phyloP scores from a whole-genome alignment of 2,329 filamentous ascomycete genomes.

The Penicillium sp. region DNA sequence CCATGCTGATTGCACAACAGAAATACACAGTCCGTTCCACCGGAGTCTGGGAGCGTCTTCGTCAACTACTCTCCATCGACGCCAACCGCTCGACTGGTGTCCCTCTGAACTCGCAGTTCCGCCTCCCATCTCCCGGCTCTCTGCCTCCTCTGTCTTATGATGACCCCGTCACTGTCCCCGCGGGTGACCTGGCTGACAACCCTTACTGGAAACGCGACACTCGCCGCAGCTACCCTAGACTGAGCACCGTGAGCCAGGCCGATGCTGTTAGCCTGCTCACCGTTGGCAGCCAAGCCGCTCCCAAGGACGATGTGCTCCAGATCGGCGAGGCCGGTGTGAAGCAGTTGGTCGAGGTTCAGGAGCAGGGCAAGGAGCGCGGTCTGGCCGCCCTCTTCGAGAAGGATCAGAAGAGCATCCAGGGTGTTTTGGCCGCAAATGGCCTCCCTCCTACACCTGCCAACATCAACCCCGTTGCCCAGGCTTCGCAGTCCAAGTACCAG shows the following conservation, averaged over 20 bases:
- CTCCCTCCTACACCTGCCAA: conserved; percentile 85
- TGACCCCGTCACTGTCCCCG: conserved; percentile 82
- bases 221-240: conserved; percentile 78
- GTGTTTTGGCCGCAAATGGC: conserved; percentile 73
- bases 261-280: conserved; percentile 84
- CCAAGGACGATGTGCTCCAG: conserved; percentile 75
- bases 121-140: conserved; percentile 78
- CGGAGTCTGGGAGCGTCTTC: conserved; percentile 85
- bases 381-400: conserved; percentile 75
- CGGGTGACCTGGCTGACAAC: conserved; percentile 86
- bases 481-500: conserved; percentile 60
- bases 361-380: conserved; percentile 72
- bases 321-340: conserved; percentile 73
- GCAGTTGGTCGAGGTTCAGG: conserved; percentile 74
- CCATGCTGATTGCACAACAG: conserved; percentile 54
- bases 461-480: conserved; percentile 51
- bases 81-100: conserved; percentile 87
- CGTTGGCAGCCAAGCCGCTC: conserved; percentile 78
- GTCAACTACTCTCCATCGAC: conserved; percentile 77
- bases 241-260: conserved; percentile 78
- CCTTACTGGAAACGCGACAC: conserved; percentile 95
- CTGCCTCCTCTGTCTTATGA: conserved; percentile 73
- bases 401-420: conserved; percentile 57
- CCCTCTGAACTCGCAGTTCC: conserved; percentile 89
- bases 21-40: conserved; percentile 94